Evolutionary conservation across 2,329 filamentous ascomycete genomes (phyloP), one percentile per base, ranked within the genome.

Genomic region (Nigrospora osmanthi): DNA sequence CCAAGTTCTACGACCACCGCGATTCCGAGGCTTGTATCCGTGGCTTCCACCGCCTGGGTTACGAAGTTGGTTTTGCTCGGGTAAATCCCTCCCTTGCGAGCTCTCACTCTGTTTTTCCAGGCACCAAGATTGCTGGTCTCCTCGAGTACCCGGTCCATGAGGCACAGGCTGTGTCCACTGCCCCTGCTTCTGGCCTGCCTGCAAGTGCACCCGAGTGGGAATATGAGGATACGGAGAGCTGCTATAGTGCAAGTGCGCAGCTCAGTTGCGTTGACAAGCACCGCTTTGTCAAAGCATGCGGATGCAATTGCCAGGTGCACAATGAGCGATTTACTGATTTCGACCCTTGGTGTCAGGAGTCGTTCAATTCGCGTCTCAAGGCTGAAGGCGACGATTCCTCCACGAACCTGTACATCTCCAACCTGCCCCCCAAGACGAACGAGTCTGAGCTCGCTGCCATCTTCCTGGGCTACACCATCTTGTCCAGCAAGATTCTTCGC

Each of bases 351-450:
- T 42, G 66, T 51, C 55, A 94, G 86, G 93, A 97, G 72, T 97
- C 91, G 16, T 96, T 97, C 71, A 98, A 98, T 67, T 90, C 90
- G 54, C 89, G 94, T 56, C 85, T 98, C 57, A 97, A 98, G 76
- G 91, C 93, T 38, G 87, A 97, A 59, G 86, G 90, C 45, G 91
- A 98, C 59, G 87, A 86, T 43, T 60, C 68, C 36, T 97, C 94
- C 39, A 97, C 93, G 52, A 98, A 98, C 63, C 79, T 98, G 51
- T 98, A 98, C 67, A 90, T 97, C 51, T 98, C 94, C 28, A 98
- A 97, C 67, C 78, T 98, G 38, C 93, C 93, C 33, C 90, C 91
- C 67, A 81, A 83, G 51, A 82, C 95, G 76, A 95, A 87, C 43
- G 94, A 98, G 72, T 83, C 88, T 56, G 85, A 89, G 65, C 77